phyloP scores from a whole-genome alignment of 441 rosid species.

The Flueggea neowawraea region DNA sequence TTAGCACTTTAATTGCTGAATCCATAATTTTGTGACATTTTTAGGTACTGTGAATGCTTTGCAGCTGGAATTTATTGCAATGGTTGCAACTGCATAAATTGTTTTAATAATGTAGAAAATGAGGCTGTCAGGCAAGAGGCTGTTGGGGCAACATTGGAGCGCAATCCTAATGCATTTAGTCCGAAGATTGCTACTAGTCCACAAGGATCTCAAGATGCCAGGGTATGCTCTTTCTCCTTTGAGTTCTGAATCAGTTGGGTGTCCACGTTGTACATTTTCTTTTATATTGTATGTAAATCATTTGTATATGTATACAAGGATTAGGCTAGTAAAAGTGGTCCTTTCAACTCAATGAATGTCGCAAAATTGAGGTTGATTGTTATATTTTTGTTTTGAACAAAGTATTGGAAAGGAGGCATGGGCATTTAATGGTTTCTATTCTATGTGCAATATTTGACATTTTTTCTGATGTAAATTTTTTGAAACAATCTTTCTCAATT shows the following conservation, averaged over 20 bases:
- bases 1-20: no score
- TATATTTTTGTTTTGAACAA: neutral
- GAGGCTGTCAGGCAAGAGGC: slow-evolving; percentile 76
- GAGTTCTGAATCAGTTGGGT: neutral
- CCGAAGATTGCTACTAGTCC: slow-evolving; percentile 95
- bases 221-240: slow-evolving; percentile 34
- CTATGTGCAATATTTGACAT: neutral
- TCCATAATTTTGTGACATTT: neutral
- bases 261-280: neutral
- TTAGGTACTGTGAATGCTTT: slow-evolving; percentile 95
- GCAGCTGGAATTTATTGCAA: slow-evolving; percentile 84
- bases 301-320: neutral
- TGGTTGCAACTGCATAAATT: slow-evolving; percentile 83
- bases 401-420: neutral
- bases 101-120: slow-evolving; percentile 75
- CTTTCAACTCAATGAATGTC: neutral
- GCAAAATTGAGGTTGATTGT: neutral
- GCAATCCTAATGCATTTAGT: slow-evolving; percentile 86
- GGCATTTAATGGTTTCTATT: neutral
- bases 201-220: slow-evolving; percentile 47
- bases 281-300: neutral
- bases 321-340: neutral
- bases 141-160: slow-evolving; percentile 65
- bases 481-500: neutral
- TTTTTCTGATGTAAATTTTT: neutral